Percentiles rank a stretch among this genome's conserved stretches.
Conservation (phyloP, 371 early-diverging fungal genomes). For the Saksenaea vasiformis region DNA sequence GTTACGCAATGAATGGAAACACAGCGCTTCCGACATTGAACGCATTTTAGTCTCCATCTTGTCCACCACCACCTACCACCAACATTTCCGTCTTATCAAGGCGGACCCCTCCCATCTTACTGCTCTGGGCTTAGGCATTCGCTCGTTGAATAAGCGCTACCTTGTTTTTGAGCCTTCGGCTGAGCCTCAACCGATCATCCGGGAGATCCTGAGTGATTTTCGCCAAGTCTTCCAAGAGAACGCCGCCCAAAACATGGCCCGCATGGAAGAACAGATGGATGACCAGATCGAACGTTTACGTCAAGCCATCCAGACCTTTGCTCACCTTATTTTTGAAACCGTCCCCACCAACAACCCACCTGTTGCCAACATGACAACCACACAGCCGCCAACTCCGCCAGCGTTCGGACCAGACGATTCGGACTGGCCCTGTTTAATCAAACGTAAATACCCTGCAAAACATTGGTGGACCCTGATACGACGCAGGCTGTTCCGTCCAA, state of each 20-base stretch:
- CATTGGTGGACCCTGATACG: constrained; percentile 1
- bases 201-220: constrained; percentile 26
- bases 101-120: background rate
- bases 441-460: constrained; percentile 14
- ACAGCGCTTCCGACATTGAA: background rate
- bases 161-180: background rate
- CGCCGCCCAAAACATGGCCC: constrained; percentile 34
- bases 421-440: constrained; percentile 34
- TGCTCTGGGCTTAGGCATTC: constrained; percentile 6
- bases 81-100: constrained; percentile 23
- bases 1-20: constrained; percentile 34
- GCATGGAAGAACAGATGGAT: constrained; percentile 23
- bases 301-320: background rate
- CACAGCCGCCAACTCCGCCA: constrained; percentile 8
- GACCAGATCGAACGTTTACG: background rate
- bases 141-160: constrained; percentile 8
- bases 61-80: constrained; percentile 23
- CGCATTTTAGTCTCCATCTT: constrained; percentile 5
- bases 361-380: background rate
- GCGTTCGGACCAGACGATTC: constrained; percentile 39
- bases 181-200: constrained; percentile 14
- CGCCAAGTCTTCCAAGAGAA: constrained; percentile 36
- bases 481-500: background rate
- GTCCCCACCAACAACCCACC: too few species aligned
- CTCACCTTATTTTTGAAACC: background rate